Base-by-base conservation (phyloP, 495 filamentous ascomycete species). In the Podospora sp. region DNA sequence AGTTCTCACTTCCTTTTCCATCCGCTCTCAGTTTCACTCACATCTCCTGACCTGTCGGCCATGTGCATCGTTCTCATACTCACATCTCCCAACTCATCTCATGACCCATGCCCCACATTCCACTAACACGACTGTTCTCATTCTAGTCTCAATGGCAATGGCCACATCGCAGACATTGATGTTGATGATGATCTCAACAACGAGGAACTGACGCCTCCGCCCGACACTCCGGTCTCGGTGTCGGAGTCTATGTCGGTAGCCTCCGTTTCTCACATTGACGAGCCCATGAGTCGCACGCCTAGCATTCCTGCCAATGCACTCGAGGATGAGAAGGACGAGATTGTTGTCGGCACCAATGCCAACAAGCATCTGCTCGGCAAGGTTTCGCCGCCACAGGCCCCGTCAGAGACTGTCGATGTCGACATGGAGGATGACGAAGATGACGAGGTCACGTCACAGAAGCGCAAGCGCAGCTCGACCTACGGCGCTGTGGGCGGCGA, bases 261-360 rank as follows among this genome's bases (percentile, higher is more conserved):
- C 11, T 59, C 16, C 56, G 51, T 22, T 9, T 26, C 26, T 57
- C 63, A 25, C 8, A 62, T 46, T 27, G 68, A 69, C 25, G 74
- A 76, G 5, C 36, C 60, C 6, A 62, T 69, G 52, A 76, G 73
- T 35, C 63, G 33, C 27, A 50, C 20, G 18, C 80, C 81, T 0
- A 82, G 78, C 52, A 62, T 71, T 6, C 75, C 75, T 11, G 71
- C 73, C 3, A 77, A 78, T 40, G 71, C 74, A 35, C 55, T 79
- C 2, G 75, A 79, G 27, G 81, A 82, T 63, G 80, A 82, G 72
- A 84, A 79, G 26, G 81, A 82, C 63, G 80, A 82, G 72, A 84
- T 84, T 60, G 76, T 84, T 9, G 82, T 83, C 20, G 77, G 79
- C 18, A 80, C 76, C 0, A 76, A 77, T 6, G 72, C 75, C 33